Percentiles rank a stretch among this genome's conserved stretches.
Conservation (phyloP, 805 yeast genomes). For the Wickerhamomyces strasburgensis region DNA sequence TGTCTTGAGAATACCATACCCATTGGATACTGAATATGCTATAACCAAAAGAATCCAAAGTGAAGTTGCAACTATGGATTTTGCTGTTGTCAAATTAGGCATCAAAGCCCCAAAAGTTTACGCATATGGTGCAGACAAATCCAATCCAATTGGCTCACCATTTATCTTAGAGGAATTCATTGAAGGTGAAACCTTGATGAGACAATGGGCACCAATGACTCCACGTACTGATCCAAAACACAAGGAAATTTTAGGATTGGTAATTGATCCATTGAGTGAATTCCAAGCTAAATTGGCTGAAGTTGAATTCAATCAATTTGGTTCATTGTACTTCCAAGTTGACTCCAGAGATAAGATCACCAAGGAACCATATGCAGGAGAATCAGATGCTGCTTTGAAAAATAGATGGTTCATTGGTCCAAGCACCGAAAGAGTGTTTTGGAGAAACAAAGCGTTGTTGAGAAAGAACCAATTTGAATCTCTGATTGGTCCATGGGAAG, state of each 20-base stretch:
- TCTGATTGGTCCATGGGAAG: slow-evolving; percentile 75
- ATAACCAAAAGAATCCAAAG: slow-evolving; percentile 67
- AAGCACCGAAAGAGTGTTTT: slow-evolving; percentile 71
- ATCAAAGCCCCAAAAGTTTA: slow-evolving; percentile 70
- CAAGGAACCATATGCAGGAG: slow-evolving; percentile 53
- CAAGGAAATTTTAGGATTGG: slow-evolving; percentile 47
- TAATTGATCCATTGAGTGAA: slow-evolving; percentile 69
- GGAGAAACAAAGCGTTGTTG: slow-evolving; percentile 59
- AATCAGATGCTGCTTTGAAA: slow-evolving; percentile 41
- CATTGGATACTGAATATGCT: slow-evolving; percentile 59
- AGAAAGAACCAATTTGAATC: slow-evolving; percentile 44
- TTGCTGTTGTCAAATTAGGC: slow-evolving; percentile 57
- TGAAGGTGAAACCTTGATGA: slow-evolving; percentile 81
- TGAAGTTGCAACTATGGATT: slow-evolving; percentile 94
- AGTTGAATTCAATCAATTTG: slow-evolving; percentile 64
- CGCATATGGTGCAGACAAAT: slow-evolving; percentile 53
- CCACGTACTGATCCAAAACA: slow-evolving; percentile 51
- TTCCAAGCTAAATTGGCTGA: slow-evolving; percentile 52
- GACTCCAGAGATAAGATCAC: slow-evolving; percentile 45
- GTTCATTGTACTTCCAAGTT: slow-evolving; percentile 74
- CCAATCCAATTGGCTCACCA: slow-evolving; percentile 66
- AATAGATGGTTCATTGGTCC: slow-evolving; percentile 90
- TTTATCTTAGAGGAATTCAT: slow-evolving; percentile 77
- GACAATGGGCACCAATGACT: slow-evolving; percentile 81
- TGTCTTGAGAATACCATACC: slow-evolving; percentile 83